Evolutionary conservation across 768 basidiomycete genomes (phyloP), one percentile per base, ranked within the genome.

Genomic region (Tulasnella sp.): DNA sequence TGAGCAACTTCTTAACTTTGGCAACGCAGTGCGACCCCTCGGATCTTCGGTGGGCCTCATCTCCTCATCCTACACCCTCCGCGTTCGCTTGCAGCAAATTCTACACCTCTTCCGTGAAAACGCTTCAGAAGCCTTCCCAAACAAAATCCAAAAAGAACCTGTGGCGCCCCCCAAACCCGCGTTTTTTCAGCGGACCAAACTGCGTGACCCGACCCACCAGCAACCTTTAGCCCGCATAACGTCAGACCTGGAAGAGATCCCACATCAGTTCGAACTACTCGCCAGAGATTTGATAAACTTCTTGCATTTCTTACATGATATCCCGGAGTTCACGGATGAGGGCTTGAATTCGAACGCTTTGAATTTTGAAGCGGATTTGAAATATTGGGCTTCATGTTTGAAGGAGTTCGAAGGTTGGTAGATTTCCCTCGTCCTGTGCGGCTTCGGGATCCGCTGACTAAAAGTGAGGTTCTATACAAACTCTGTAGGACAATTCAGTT

Each of bases 41-140:
- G 92, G 92, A 34, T 91, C 90, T 75, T 92, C 91, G 7, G 90
- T 92, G 25, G 91, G 90, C 8, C 91, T 93, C 74, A 85, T 92
- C 7, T 91, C 91, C 17, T 91, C 91, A 15, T 88, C 90, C 0
- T 91, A 88, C 81, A 88, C 89, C 79, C 87, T 93, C 39, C 89
- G 92, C 2, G 88, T 89, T 77, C 87, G 91, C 8, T 85, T 93
- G 25, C 87, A 89, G 3, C 89, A 90, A 78, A 85, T 93, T 8
- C 85, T 91, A 8, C 89, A 87, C 80, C 86, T 93, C 17, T 92
- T 91, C 82, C 89, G 88, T 52, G 89, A 91, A 82, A 93, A 92
- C 79, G 91, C 91, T 1, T 90, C 91, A 19, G 89, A 90, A 78
- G 85, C 92, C n/a, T 93, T 92, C 78, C 91, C 91, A 9, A 86